Evolutionary conservation across 768 basidiomycete species (phyloP).

Genomic region (Boletales sp.): DNA sequence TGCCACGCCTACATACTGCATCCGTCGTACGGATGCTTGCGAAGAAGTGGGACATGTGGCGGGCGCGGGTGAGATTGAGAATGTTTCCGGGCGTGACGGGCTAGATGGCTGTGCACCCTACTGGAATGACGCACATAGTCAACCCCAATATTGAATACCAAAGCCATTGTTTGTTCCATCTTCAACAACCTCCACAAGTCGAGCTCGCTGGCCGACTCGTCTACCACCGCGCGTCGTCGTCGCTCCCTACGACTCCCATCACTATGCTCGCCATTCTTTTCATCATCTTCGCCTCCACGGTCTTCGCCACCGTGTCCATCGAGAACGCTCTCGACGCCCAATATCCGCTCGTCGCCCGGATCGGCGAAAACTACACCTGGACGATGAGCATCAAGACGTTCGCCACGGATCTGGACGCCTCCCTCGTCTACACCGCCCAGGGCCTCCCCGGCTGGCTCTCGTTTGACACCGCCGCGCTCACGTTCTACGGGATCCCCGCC

Average conservation of each 20-base stretch:
- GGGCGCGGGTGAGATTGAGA: neutral
- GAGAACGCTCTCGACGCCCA: slow-evolving; percentile 65
- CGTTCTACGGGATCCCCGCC: slow-evolving; percentile 69
- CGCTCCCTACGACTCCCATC: slow-evolving; percentile 48
- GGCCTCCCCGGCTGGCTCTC: slow-evolving; percentile 71
- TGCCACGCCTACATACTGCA: too few species aligned
- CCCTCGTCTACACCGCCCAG: slow-evolving; percentile 51
- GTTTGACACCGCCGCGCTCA: slow-evolving; percentile 58
- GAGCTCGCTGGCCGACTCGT: slow-evolving; percentile 62
- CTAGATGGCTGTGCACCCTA: too few species aligned
- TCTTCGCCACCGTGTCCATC: slow-evolving; percentile 48
- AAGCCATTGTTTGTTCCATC: too few species aligned
- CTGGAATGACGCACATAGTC: slow-evolving; percentile 11
- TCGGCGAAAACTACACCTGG: slow-evolving; percentile 65
- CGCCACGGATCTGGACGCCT: slow-evolving; percentile 38
- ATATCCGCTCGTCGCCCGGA: slow-evolving; percentile 73
- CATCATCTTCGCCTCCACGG: slow-evolving; percentile 37
- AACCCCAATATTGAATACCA: neutral
- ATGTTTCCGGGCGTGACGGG: neutral
- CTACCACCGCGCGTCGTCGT: slow-evolving; percentile 34
- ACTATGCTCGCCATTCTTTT: slow-evolving; percentile 67
- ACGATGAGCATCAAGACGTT: slow-evolving; percentile 67
- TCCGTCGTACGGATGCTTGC: too few species aligned
- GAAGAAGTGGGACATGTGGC: too few species aligned
- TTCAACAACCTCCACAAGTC: slow-evolving; percentile 14